phyloP scores from a whole-genome alignment of 108 stramenopile species.

The Pseudonitzschia multistriata region DNA sequence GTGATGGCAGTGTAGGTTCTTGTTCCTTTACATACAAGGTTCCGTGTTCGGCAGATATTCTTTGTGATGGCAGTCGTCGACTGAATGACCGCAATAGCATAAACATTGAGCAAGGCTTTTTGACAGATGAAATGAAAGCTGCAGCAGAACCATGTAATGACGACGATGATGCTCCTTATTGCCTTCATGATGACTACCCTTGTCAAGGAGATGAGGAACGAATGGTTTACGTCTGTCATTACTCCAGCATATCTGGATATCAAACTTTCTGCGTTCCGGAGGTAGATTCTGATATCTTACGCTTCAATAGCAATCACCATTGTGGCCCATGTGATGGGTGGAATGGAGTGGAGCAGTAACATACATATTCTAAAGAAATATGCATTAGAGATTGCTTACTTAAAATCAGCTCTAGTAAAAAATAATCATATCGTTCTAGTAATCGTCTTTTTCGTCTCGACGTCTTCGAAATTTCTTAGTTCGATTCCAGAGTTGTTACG shows the following conservation, averaged over 20 bases:
- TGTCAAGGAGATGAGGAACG: conserved; percentile 40
- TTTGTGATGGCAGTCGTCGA: background rate
- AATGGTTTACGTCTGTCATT: conserved; percentile 54
- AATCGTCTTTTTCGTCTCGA: no score
- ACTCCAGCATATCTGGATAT: conserved; percentile 35
- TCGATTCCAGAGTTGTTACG: no score
- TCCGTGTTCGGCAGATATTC: conserved; percentile 5
- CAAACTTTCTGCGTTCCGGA: conserved; percentile 53
- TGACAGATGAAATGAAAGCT: conserved; percentile 4
- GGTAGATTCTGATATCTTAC: conserved; percentile 41
- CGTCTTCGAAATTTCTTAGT: no score
- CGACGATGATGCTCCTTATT: conserved; percentile 34
- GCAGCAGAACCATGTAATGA: no score
- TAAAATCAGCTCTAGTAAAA: no score
- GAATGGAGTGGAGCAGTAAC: conserved; percentile 17
- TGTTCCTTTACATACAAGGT: conserved; percentile 5
- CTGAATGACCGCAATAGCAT: background rate
- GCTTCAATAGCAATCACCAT: conserved; percentile 36
- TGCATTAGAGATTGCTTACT: no score
- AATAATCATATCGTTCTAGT: no score
- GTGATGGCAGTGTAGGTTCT: background rate
- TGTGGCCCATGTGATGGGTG: conserved; percentile 49
- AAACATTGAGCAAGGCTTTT: no score
- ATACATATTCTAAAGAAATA: no score
- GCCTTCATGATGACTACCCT: conserved; percentile 37